Conservation (phyloP, 1,284 basidiomycete genomes). For the Pseudozyma pruni region DNA sequence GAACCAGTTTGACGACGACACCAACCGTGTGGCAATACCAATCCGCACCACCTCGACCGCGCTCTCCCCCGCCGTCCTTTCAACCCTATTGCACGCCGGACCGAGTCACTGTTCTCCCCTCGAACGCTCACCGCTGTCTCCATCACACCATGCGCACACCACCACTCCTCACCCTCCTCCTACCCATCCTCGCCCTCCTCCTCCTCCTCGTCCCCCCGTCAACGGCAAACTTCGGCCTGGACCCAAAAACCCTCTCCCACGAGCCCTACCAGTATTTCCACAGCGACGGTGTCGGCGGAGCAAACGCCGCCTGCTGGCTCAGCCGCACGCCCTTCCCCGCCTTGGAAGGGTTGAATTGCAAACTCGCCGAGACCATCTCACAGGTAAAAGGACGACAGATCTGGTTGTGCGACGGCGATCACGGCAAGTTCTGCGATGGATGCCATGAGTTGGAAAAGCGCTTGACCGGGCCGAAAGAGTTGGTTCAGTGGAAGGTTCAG, state of each 20-base stretch:
- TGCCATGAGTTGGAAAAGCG: constrained; percentile 25
- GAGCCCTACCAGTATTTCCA: constrained; percentile 45
- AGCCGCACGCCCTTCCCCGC: constrained; percentile 16
- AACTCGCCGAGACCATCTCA: constrained; percentile 24
- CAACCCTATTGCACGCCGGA: too few relatives aligned
- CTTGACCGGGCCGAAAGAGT: constrained; percentile 30
- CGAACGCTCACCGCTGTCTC: too few relatives aligned
- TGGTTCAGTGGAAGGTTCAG: constrained; percentile 38
- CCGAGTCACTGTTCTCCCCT: too few relatives aligned
- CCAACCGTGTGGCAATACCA: too few relatives aligned
- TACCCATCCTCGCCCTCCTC: not conserved
- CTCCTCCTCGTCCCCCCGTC: not conserved
- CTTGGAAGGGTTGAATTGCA: constrained; percentile 25
- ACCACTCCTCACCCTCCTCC: not conserved
- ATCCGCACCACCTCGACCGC: too few relatives aligned
- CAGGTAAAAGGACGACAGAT: constrained; percentile 43
- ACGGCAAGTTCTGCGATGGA: constrained; percentile 31
- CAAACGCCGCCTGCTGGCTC: constrained; percentile 41
- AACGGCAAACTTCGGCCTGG: not conserved
- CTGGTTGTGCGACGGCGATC: constrained; percentile 33
- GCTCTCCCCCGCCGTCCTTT: too few relatives aligned
- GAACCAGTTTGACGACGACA: too few relatives aligned
- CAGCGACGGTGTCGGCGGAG: constrained; percentile 19
- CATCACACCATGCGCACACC: not conserved
- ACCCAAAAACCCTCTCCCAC: constrained; percentile 4